Percentiles rank a stretch among this genome's conserved stretches.
Evolutionary conservation across 2,329 filamentous ascomycete genomes (phyloP).

Genomic region (Epichloe glyceriae): DNA sequence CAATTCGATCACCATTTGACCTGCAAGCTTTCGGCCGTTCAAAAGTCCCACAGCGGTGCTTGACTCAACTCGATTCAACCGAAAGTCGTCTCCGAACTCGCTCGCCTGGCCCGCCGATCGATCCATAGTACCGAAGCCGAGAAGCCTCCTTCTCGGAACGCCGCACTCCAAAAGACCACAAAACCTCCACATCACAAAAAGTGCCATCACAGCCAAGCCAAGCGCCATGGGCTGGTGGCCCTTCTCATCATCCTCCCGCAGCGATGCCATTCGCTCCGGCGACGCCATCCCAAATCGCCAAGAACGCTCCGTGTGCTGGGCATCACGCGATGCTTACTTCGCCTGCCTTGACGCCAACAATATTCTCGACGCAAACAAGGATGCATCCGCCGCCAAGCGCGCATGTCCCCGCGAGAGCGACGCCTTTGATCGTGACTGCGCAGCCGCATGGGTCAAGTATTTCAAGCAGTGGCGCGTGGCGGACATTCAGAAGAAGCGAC

Average conservation of each 20-base stretch:
- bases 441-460: conserved; percentile 89
- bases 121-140: too few species aligned
- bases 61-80: not conserved
- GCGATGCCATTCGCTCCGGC: conserved; percentile 34
- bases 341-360: conserved; percentile 68
- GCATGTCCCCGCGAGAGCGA: conserved; percentile 28
- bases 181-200: not conserved
- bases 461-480: conserved; percentile 95
- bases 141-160: too few species aligned
- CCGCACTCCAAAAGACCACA: not conserved
- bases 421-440: conserved; percentile 75
- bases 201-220: not conserved
- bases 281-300: conserved; percentile 69
- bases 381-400: conserved; percentile 24
- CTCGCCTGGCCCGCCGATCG: too few species aligned
- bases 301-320: conserved; percentile 78
- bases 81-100: too few species aligned
- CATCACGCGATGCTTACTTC: conserved; percentile 79
- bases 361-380: conserved; percentile 56
- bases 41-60: not conserved
- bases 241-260: conserved; percentile 34
- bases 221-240: conserved; percentile 30
- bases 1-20: too few species aligned
- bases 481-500: conserved; percentile 73
- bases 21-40: too few species aligned